Percentiles rank a stretch among this genome's conserved stretches.
Conservation (phyloP, 1,139 yeast species). For the Zygosaccharomyces pseudobailii region DNA sequence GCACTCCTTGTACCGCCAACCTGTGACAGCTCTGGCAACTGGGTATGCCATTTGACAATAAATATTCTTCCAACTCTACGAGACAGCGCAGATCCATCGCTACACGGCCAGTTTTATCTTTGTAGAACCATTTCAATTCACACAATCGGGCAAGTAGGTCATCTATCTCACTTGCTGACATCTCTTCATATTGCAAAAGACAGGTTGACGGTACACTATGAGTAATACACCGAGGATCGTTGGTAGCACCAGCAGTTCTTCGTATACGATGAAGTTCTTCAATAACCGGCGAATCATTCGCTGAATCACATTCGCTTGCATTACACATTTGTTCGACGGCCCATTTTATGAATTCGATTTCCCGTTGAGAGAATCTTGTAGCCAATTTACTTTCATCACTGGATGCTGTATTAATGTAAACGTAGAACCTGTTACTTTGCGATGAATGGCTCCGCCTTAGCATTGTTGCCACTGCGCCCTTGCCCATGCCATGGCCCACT, state of each 20-base stretch:
- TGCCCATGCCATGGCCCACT: constrained; percentile 26
- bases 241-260: constrained; percentile 4
- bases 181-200: constrained; percentile 17
- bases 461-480: constrained; percentile 10
- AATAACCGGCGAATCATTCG: constrained; percentile 3
- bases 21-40: constrained; percentile 23
- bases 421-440: constrained; percentile 22
- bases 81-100: constrained; percentile 27
- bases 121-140: constrained; percentile 29
- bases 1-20: constrained; percentile 25
- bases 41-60: constrained; percentile 15
- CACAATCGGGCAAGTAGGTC: constrained; percentile 19
- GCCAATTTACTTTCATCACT: constrained; percentile 28
- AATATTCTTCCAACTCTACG: constrained; percentile 26
- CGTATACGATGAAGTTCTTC: constrained; percentile 19
- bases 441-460: constrained; percentile 11
- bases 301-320: constrained; percentile 5
- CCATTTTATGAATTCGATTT: constrained; percentile 29
- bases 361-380: constrained; percentile 25
- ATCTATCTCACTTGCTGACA: constrained; percentile 24
- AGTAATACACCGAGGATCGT: constrained; percentile 15
- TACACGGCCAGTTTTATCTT: constrained; percentile 21
- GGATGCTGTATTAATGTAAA: constrained; percentile 25
- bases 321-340: constrained; percentile 17
- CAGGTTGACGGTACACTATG: constrained; percentile 22